Base-by-base conservation (phyloP, 768 basidiomycete species). In the Ramaria rubella region DNA sequence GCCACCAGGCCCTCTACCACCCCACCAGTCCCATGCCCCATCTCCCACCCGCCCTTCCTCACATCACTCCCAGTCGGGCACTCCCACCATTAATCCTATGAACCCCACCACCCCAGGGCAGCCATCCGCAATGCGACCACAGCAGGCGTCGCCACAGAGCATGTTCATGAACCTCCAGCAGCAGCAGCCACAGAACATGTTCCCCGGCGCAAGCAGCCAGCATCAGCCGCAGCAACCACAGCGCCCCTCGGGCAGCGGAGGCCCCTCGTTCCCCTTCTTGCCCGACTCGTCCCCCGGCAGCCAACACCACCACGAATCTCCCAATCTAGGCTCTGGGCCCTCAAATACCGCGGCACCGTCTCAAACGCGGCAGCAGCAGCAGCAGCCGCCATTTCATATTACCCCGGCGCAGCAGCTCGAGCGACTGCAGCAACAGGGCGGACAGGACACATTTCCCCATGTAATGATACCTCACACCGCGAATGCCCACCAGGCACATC, bases 11-110 rank as follows among this genome's bases (percentile, higher is more conserved):
- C 53, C 36, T 6, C 38, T 44, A 17, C 42, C 31, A 4, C 27
- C 27, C 23, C 52, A 44, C 30, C 58, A 52, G 19, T 45, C 44
- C 17, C 57, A 52, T 48, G 59, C 64, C 52, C 44, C 67, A 38
- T 60, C 68, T 58, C 58, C 67, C 29, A 60, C 60, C 51, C 69
- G 59, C 64, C 69, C 60, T 17, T 72, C 74, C 40, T 61, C 69
- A 34, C 69, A 67, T 49, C 64, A 45, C 29, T 42, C 52, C 19
- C 53, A 42, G 29, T 45, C 31, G 14, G 44, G 42, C 45, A 45
- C 46, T 7, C 55, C 23, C 44, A 36, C 19, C 27, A 19, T 15
- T 30, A 56, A 46, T 27, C 29, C 29, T 17, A 56, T 46, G n/a
- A 26, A 12, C 31, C n/a, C 24, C 69, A 3, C 63, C 68, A 49